phyloP scores from a whole-genome alignment of 768 basidiomycete genomes.

The Panaeolus papilionaceus region DNA sequence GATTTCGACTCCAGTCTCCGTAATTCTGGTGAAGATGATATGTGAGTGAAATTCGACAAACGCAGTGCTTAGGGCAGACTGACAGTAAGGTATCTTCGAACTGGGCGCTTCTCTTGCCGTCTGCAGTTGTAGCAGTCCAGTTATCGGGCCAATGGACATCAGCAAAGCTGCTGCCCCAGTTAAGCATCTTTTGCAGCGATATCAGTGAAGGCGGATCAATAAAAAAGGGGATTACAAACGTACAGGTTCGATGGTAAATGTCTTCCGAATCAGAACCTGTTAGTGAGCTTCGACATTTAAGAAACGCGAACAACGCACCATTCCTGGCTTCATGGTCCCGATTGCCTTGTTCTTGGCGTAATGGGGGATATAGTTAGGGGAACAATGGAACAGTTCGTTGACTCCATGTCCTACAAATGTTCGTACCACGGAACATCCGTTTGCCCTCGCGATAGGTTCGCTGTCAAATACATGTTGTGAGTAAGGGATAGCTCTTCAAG shows the following conservation, averaged over 20 bases:
- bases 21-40: constrained; percentile 61
- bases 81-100: constrained; percentile 97
- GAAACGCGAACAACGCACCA: constrained; percentile 57
- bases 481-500: neutral
- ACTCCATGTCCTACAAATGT: constrained; percentile 93
- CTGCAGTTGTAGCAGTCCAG: constrained; percentile 94
- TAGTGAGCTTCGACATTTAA: neutral
- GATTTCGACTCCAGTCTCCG: constrained; percentile 89
- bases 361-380: constrained; percentile 86
- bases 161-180: constrained; percentile 79
- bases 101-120: constrained; percentile 92
- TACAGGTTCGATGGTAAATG: constrained; percentile 84
- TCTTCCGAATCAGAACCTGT: constrained; percentile 34
- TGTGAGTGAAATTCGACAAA: neutral
- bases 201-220: constrained; percentile 14
- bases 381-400: constrained; percentile 82
- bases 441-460: constrained; percentile 84
- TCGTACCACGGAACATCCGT: constrained; percentile 87
- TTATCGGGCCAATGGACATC: constrained; percentile 91
- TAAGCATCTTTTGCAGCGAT: constrained; percentile 76
- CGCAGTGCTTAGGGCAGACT: constrained; percentile 37
- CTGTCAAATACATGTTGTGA: constrained; percentile 38
- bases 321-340: constrained; percentile 93
- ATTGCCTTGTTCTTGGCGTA: constrained; percentile 94
- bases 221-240: constrained; percentile 15